Base-by-base conservation (phyloP, 2,329 filamentous ascomycete genomes). In the Fusarium verticillioides region DNA sequence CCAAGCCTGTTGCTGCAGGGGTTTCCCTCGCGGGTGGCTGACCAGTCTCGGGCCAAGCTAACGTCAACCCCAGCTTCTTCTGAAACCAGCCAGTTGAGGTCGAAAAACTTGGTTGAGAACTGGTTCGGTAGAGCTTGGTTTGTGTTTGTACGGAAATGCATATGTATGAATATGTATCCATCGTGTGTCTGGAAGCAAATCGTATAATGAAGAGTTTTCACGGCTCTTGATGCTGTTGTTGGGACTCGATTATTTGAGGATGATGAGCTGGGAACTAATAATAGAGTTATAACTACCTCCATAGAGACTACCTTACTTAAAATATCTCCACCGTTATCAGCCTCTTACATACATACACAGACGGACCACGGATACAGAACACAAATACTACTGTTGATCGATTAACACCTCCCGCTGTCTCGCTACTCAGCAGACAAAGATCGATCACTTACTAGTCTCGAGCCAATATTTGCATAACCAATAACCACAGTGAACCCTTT, bases 61-160 rank as follows among this genome's bases (percentile, higher is more conserved):
- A 54, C 47, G 53, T 60, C 71, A 58, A 74, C 75, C 75, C 75
- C 69, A 76, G 70, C 66, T 74, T 71, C 53, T 65, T 77, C 75
- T 77, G 75, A 77, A 77, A 77, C 75, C 64, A 57, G 52, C 64
- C 49, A 59, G 52, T 53, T 42, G 64, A 57, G 58, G 52, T 46
- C 32, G 47, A 63, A 58, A 58, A 56, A 64, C 66, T 69, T 69
- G 64, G 42, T 57, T 10, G n/a, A 67, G 52, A 66, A 34, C 47
- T 43, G 28, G 36, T 34, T 57, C 42, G 46, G 30, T 30, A n/a
- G 40, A 39, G 18, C 23, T 23, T 37, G 49, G n/a, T 58, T 32
- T 46, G 40, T 46, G 53, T 46, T 40, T 58, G 60, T 46, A 49
- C 42, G n/a, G 44, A 47, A 42, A 37, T 64, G 56, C 23, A n/a